phyloP scores from a whole-genome alignment of 345 rosid genomes.

The Ricinus communis region DNA sequence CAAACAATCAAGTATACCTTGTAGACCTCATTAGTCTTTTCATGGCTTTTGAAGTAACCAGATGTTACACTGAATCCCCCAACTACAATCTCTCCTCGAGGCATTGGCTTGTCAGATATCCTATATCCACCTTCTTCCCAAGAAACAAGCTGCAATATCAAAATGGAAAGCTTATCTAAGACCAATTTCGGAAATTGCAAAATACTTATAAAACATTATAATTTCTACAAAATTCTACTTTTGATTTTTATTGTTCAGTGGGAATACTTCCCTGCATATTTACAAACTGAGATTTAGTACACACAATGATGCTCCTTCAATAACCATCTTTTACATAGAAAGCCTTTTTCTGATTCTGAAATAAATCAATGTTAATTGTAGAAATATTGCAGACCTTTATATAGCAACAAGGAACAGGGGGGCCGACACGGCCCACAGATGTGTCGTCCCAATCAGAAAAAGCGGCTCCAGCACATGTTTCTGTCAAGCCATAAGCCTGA shows the following conservation, averaged over 20 bases:
- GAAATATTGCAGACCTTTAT: constrained; percentile 53
- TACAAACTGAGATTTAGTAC: not conserved
- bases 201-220: not conserved
- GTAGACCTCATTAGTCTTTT: constrained; percentile 74
- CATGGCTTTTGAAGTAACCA: constrained; percentile 79
- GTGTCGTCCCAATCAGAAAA: constrained; percentile 78
- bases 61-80: constrained; percentile 78
- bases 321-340: not conserved
- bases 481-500: constrained; percentile 95
- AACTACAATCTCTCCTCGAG: constrained; percentile 84
- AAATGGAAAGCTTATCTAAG: constrained; percentile 2
- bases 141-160: constrained; percentile 66
- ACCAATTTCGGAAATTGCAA: not conserved
- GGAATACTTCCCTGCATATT: not conserved
- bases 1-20: constrained; percentile 43
- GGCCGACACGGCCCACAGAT: constrained; percentile 83
- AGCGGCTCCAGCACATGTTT: constrained; percentile 87
- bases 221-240: not conserved
- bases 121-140: constrained; percentile 90
- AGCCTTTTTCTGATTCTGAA: not conserved
- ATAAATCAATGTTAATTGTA: not conserved
- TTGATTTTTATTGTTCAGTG: not conserved
- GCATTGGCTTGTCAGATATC: constrained; percentile 77
- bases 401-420: constrained; percentile 79
- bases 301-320: not conserved